Evolutionary conservation across 2,329 filamentous ascomycete genomes (phyloP).

Genomic region (Trichophyton benhamiae): DNA sequence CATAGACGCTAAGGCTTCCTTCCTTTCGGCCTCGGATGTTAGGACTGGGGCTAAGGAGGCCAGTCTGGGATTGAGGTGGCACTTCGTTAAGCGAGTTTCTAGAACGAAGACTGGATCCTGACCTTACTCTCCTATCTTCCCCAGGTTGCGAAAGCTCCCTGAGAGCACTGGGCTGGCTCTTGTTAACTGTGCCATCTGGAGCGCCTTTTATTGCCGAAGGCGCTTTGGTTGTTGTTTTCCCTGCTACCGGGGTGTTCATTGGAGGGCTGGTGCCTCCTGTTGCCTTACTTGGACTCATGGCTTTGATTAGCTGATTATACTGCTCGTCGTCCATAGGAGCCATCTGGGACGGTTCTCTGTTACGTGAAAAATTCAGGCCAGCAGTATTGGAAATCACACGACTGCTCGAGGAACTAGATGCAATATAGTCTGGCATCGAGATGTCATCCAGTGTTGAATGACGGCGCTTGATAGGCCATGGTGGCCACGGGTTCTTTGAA

Average conservation of each 20-base stretch:
- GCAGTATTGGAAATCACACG: constrained; percentile 31
- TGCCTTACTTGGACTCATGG: constrained; percentile 26
- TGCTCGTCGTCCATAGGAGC: constrained; percentile 27
- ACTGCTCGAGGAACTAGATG: constrained; percentile 30
- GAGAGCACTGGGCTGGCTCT: constrained; percentile 15
- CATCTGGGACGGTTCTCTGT: constrained; percentile 27
- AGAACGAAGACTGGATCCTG: constrained; percentile 23
- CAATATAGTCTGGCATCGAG: constrained; percentile 38
- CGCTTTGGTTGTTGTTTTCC: constrained; percentile 3
- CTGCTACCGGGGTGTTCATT: constrained; percentile 21
- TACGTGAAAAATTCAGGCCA: constrained; percentile 32
- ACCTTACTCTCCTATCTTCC: constrained; percentile 19
- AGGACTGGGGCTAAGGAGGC: constrained; percentile 23
- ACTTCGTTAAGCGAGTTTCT: constrained; percentile 15
- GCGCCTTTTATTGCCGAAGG: neutral
- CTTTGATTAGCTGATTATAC: constrained; percentile 27
- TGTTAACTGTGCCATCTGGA: neutral
- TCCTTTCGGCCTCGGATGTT: constrained; percentile 26
- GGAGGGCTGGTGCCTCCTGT: constrained; percentile 22
- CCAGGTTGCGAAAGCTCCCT: constrained; percentile 22
- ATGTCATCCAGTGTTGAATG: constrained; percentile 34
- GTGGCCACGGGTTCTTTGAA: constrained; percentile 18
- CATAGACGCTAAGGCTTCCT: constrained; percentile 7
- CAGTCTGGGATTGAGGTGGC: constrained; percentile 14
- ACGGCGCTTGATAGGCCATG: constrained; percentile 18